phyloP scores from a whole-genome alignment of 306 rosid genomes.

The Mimosa pudica region DNA sequence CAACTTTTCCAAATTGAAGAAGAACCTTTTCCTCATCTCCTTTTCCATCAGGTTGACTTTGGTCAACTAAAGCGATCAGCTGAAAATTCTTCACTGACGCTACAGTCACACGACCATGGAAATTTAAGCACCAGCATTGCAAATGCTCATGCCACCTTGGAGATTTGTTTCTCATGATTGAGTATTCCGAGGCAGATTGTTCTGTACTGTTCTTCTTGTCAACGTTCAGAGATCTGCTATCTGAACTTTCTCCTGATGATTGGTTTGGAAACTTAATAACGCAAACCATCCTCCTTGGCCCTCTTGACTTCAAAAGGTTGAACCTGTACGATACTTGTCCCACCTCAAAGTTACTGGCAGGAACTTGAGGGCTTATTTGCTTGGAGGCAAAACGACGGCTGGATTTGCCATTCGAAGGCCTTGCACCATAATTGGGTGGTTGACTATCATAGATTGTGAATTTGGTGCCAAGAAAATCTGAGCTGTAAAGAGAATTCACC shows the following conservation, averaged over 20 bases:
- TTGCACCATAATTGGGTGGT: conserved; percentile 90
- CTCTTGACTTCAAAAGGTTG: conserved; percentile 95
- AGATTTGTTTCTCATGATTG: conserved; percentile 88
- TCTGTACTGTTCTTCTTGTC: conserved; percentile 45
- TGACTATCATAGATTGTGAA: conserved; percentile 90
- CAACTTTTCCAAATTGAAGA: conserved; percentile 97
- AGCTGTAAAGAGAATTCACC: conserved; percentile 59
- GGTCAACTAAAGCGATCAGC: conserved; percentile 79
- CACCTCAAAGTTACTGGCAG: conserved; percentile 91
- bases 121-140: conserved; percentile 99
- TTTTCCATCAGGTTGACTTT: conserved; percentile 87
- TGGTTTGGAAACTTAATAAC: conserved; percentile 68
- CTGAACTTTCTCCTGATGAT: conserved; percentile 46
- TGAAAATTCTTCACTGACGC: conserved; percentile 98
- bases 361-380: conserved; percentile 96
- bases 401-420: conserved; percentile 68
- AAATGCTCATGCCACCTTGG: conserved; percentile 97
- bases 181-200: conserved; percentile 42
- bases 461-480: conserved; percentile 95
- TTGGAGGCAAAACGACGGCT: conserved; percentile 92
- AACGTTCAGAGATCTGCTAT: conserved; percentile 34
- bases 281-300: conserved; percentile 97
- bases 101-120: conserved; percentile 97
- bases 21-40: conserved; percentile 90
- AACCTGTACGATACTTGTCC: conserved; percentile 90